These are phyloP conservation scores for Monosporozyma unispora DNA, from an alignment of 805 yeast species.

Conservation along the genomic window DNA sequence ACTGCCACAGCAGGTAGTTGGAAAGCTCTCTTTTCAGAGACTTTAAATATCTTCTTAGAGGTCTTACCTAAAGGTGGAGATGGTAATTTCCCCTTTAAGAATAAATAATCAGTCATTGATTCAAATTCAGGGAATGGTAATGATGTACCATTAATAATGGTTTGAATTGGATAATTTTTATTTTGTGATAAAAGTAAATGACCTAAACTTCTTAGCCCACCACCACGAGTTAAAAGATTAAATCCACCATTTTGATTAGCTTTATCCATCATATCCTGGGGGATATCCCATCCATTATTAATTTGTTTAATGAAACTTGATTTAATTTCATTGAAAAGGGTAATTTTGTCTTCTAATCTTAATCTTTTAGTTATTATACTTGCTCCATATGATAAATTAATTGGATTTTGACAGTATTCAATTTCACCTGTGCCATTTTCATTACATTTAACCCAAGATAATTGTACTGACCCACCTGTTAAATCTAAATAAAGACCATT, in stretches of 20 bases:
- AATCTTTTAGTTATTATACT: slow-evolving; percentile 54
- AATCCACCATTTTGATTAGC: slow-evolving; percentile 52
- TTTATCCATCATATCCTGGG: slow-evolving; percentile 39
- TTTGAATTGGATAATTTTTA: slow-evolving; percentile 56
- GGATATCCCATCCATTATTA: slow-evolving; percentile 42
- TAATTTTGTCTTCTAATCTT: slow-evolving; percentile 40
- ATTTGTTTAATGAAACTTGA: slow-evolving; percentile 41
- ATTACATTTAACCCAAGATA: slow-evolving; percentile 57
- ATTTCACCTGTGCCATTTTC: slow-evolving; percentile 39
- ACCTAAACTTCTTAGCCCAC: slow-evolving; percentile 66
- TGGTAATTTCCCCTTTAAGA: slow-evolving; percentile 43
- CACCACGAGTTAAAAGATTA: slow-evolving; percentile 60
- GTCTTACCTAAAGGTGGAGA: slow-evolving; percentile 9
- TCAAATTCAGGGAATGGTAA: slow-evolving; percentile 45
- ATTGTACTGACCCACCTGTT: slow-evolving; percentile 62
- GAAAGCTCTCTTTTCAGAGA: slow-evolving; percentile 53
- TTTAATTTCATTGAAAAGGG: slow-evolving; percentile 45
- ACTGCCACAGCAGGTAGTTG: slow-evolving; percentile 67
- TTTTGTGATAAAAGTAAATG: slow-evolving; percentile 45
- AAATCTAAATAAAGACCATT: slow-evolving; percentile 64
- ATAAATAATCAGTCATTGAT: slow-evolving; percentile 41
- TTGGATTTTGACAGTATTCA: slow-evolving; percentile 46
- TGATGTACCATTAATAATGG: slow-evolving; percentile 61
- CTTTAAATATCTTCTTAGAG: slow-evolving; percentile 44
- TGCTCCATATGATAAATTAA: slow-evolving; percentile 66